Evolutionary conservation across 257 asterid genomes (phyloP), one percentile per base, ranked within the genome.

Genomic region (Solanum phureja): DNA sequence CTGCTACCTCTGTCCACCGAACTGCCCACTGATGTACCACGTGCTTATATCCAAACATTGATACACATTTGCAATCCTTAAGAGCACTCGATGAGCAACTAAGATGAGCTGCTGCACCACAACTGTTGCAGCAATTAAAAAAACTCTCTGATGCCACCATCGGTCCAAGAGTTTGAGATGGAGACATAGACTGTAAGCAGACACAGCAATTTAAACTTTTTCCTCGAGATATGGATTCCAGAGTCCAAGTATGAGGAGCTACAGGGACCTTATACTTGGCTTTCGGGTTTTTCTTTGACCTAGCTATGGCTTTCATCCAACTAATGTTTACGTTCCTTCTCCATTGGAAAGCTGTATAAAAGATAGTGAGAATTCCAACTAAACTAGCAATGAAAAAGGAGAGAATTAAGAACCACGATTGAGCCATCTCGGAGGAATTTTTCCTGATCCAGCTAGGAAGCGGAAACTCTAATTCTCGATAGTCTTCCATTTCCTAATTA

Each of bases 1-100:
- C 99, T 44, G 95, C 89, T 58, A 93, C 94, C 90, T 94, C 99
- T 14, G 97, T 93, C 99, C 99, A 96, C 75, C 94, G 94, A 56
- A 97, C 96, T 60, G 99, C 94, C 99, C 99, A 97, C 85, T 96
- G 99, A 92, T 97, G 99, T 93, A 93, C 74, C 91, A 95, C 93
- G 33, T 93, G 91, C 87, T 91, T 93, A 60, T 87, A 92, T 69
- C 98, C 99, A 90, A 93, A 83, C 99, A 96, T 93, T 7, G 99
- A 96, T 31, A 93, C 92, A 83, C 98, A 94, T 89, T 97, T 97
- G 91, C 99, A 97, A 90, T 97, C 99, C 83, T 93, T 94, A 83
- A 88, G 98, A 76, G 98, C 98, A 90, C 90, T 93, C n/a, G 93
- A 88, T 31, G 98, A 95, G 93, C 99, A 97, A 83, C 92, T 89